Percentiles rank a stretch among this genome's conserved stretches.
Evolutionary conservation across 768 basidiomycete species (phyloP).

Genomic region (Suillus occidentalis): DNA sequence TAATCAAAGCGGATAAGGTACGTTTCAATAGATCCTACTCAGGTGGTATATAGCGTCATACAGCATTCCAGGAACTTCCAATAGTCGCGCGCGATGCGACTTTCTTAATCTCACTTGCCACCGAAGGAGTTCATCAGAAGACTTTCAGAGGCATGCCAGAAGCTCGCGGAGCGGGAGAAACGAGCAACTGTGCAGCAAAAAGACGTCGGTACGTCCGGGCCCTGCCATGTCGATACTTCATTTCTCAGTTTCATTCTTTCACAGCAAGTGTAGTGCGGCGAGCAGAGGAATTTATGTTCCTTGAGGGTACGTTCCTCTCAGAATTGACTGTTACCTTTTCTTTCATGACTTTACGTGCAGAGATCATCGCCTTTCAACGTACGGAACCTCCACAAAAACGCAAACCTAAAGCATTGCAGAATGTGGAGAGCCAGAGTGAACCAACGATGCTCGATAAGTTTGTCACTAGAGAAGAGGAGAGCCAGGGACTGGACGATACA

Average conservation of each 20-base stretch:
- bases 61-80: conserved; percentile 60
- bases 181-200: conserved; percentile 74
- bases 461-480: conserved; percentile 31
- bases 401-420: conserved; percentile 35
- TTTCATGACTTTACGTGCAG: conserved; percentile 30
- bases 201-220: conserved; percentile 64
- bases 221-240: not conserved
- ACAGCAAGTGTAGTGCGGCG: conserved; percentile 62
- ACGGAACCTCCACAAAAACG: conserved; percentile 45
- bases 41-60: conserved; percentile 70
- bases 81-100: conserved; percentile 76
- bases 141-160: conserved; percentile 69
- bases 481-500: conserved; percentile 20
- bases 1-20: conserved; percentile 85
- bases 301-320: conserved; percentile 54
- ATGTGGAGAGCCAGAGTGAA: conserved; percentile 22
- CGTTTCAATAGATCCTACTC: conserved; percentile 51
- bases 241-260: conserved; percentile 6
- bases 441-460: conserved; percentile 53
- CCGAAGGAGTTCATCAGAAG: conserved; percentile 89
- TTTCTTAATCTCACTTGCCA: conserved; percentile 77
- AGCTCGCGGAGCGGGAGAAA: conserved; percentile 68
- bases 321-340: conserved; percentile 2
- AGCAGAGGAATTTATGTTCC: conserved; percentile 75
- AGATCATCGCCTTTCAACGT: conserved; percentile 57